phyloP scores from a whole-genome alignment of 805 yeast species.

The Candida patagonica region DNA sequence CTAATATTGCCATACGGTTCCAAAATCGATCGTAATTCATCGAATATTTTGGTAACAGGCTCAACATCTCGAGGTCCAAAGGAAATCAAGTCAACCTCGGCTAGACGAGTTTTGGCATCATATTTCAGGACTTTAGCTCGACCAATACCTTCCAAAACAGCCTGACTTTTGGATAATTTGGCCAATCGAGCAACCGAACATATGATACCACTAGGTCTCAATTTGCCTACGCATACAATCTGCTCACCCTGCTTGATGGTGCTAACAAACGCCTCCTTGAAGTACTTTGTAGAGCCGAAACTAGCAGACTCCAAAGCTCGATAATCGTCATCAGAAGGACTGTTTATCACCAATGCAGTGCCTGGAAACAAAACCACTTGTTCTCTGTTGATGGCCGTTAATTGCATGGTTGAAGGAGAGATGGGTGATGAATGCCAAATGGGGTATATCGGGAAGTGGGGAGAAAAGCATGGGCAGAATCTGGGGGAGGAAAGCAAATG shows the following conservation, averaged over 20 bases:
- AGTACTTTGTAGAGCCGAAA: neutral
- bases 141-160: conserved; percentile 3
- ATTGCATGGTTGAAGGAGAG: neutral
- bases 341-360: neutral
- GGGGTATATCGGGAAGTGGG: neutral
- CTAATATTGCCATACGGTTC: conserved; percentile 1
- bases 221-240: neutral
- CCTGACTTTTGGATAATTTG: neutral
- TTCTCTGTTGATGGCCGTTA: conserved; percentile 1
- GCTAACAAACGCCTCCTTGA: neutral
- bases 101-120: neutral
- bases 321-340: neutral
- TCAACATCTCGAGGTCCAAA: neutral
- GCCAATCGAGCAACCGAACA: neutral
- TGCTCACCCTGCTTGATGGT: neutral
- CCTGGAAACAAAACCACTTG: conserved; percentile 1
- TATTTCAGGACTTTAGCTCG: neutral
- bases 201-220: neutral
- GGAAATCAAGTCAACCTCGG: neutral
- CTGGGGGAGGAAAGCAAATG: no score
- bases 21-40: neutral
- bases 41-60: neutral
- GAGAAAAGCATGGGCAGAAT: no score
- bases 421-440: neutral
- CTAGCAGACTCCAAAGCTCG: neutral